These are phyloP conservation scores for Russula sp. DNA, from an alignment of 768 basidiomycete genomes.

Conservation along the genomic window DNA sequence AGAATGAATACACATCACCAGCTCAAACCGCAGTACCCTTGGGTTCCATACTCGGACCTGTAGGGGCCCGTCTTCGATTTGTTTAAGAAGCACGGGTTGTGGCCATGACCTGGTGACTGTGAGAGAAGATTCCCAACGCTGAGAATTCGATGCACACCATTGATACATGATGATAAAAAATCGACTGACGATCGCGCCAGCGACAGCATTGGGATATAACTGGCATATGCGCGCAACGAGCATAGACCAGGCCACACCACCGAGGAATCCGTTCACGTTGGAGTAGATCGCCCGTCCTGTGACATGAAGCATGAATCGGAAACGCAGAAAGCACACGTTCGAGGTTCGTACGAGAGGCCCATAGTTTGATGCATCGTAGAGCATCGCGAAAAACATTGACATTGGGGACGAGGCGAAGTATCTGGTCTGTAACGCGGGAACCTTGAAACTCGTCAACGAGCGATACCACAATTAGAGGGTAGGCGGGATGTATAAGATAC, in stretches of 20 bases:
- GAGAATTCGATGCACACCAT: constrained; percentile 52
- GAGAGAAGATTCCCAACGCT: neutral
- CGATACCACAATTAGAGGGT: neutral
- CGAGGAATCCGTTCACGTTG: constrained; percentile 95
- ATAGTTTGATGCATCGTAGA: constrained; percentile 91
- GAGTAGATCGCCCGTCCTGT: constrained; percentile 94
- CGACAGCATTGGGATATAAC: constrained; percentile 90
- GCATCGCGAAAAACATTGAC: constrained; percentile 93
- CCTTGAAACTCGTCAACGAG: constrained; percentile 41
- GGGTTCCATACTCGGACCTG: constrained; percentile 98
- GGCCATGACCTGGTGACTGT: constrained; percentile 81
- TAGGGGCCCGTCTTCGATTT: constrained; percentile 91
- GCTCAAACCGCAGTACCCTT: constrained; percentile 44
- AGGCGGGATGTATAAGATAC: constrained; percentile 34
- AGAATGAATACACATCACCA: constrained; percentile 8
- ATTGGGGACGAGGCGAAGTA: constrained; percentile 90
- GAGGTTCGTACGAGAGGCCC: constrained; percentile 79
- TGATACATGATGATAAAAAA: constrained; percentile 99
- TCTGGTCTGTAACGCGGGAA: constrained; percentile 93
- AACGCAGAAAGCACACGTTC: neutral
- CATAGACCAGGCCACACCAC: constrained; percentile 98
- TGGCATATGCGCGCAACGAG: constrained; percentile 99
- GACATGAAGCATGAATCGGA: constrained; percentile 3
- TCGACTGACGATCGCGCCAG: constrained; percentile 92
- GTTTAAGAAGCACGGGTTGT: constrained; percentile 93